phyloP scores from a whole-genome alignment of 768 basidiomycete genomes.

The Naganishia friedmannii region DNA sequence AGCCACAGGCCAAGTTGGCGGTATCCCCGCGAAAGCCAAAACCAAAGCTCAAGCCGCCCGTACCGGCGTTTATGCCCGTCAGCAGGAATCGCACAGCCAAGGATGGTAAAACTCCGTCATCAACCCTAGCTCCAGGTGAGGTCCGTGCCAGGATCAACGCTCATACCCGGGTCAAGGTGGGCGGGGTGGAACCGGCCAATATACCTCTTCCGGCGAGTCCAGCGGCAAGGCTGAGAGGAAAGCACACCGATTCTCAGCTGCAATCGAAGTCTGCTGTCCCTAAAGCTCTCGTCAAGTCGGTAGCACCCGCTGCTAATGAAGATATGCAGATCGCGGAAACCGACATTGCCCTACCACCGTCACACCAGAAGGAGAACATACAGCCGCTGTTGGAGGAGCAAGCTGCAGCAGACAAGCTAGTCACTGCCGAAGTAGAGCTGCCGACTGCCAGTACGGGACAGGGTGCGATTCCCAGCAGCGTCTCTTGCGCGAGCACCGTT shows the following conservation, averaged over 20 bases:
- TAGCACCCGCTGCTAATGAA: not conserved
- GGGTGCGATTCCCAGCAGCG: not conserved
- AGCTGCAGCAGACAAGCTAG: not conserved
- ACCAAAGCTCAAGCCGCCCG: slow-evolving; percentile 25
- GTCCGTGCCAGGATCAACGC: not conserved
- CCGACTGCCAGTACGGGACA: not conserved
- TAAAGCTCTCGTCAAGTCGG: too few relatives aligned
- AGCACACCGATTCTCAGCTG: not conserved
- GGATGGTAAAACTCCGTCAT: not conserved
- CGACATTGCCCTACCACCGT: not conserved
- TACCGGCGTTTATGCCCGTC: slow-evolving; percentile 18
- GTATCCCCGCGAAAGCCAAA: slow-evolving; percentile 24
- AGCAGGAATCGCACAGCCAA: slow-evolving; percentile 12
- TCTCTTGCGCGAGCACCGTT: slow-evolving; percentile 18
- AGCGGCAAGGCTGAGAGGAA: not conserved
- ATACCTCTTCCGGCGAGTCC: slow-evolving; percentile 22
- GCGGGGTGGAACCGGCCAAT: slow-evolving; percentile 3
- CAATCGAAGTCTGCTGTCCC: not conserved
- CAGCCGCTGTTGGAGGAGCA: not conserved
- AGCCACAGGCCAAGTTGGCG: slow-evolving; percentile 22
- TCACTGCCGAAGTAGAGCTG: not conserved
- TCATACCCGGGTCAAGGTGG: not conserved
- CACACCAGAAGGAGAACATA: not conserved
- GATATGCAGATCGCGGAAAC: not conserved
- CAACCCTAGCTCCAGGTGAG: not conserved